Conservation (phyloP, 2,329 filamentous ascomycete genomes). For the Sporothrix protearum region DNA sequence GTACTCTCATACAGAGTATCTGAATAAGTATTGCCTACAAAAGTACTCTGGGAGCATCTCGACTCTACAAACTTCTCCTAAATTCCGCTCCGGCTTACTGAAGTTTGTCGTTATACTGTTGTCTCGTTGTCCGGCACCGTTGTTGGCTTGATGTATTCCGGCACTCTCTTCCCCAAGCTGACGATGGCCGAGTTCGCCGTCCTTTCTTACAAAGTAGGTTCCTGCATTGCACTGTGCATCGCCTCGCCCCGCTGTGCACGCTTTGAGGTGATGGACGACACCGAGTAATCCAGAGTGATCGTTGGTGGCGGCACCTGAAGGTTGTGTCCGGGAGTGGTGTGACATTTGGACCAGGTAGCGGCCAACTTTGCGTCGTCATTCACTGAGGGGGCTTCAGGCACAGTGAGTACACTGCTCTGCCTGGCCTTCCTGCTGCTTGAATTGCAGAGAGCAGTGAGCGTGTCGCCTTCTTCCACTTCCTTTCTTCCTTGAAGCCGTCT, state of each 20-base stretch:
- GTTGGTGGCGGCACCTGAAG: background rate
- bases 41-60: too few species aligned
- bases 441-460: background rate
- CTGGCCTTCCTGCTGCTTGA: background rate
- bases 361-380: background rate
- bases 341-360: background rate
- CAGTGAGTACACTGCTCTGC: background rate
- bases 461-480: background rate
- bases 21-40: too few species aligned
- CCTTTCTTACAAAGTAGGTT: background rate
- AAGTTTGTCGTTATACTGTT: too few species aligned
- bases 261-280: background rate
- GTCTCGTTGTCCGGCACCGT: background rate
- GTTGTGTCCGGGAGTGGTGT: background rate
- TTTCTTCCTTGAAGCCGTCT: background rate
- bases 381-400: background rate
- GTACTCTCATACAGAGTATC: too few species aligned
- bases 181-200: background rate
- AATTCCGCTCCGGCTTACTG: background rate
- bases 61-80: background rate
- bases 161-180: conserved; percentile 13
- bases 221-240: background rate
- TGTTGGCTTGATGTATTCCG: conserved; percentile 18
- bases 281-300: background rate
- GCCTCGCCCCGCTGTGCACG: background rate